Evolutionary conservation across 225 moss, liverwort and hornwort genomes (phyloP), one percentile per base, ranked within the genome.

Genomic region (Physcomitrium patens): DNA sequence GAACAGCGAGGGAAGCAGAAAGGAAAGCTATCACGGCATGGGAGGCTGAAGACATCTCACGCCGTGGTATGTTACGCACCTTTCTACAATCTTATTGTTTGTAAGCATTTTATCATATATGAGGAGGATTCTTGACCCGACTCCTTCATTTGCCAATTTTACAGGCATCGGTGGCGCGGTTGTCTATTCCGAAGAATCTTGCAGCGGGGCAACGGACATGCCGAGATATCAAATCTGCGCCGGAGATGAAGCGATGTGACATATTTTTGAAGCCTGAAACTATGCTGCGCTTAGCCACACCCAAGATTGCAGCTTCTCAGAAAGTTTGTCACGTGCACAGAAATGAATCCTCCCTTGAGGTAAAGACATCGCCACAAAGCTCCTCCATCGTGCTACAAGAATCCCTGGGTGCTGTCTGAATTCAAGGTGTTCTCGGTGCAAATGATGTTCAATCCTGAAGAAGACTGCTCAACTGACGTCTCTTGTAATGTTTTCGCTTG

Each of bases 171-270:
- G 60, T 66, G 61, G 69, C 27, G 52, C 80, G 82, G 51, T 79
- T 87, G 37, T 65, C 85, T 62, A 56, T 58, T 60, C 80, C 85
- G 45, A 87, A 82, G 82, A 69, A 65, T 37, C 7, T 37, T 56
- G 61, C 74, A 55, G 65, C 75, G 65, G 57, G 65, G 80, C 74
- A 75, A 63, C 65, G 77, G 16, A 65, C 65, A 13, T 55, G 69
- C 45, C 75, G 69, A 37, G 31, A 7, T 43, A 60, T 68, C 11
- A 85, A 64, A 72, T 54, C 60, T 56, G 26, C 16, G 45, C 24
- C 58, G 65, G 84, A 87, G 43, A 71, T 50, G 67, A 80, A 72
- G 65, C 77, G 65, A 52, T 58, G 67, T 26, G 70, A 76, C 62
- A 82, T 47, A 24, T 57, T 74, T 7, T 76, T 72, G 68, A 87